phyloP scores from a whole-genome alignment of 1,139 yeast genomes.

The Hyphopichia burtonii region DNA sequence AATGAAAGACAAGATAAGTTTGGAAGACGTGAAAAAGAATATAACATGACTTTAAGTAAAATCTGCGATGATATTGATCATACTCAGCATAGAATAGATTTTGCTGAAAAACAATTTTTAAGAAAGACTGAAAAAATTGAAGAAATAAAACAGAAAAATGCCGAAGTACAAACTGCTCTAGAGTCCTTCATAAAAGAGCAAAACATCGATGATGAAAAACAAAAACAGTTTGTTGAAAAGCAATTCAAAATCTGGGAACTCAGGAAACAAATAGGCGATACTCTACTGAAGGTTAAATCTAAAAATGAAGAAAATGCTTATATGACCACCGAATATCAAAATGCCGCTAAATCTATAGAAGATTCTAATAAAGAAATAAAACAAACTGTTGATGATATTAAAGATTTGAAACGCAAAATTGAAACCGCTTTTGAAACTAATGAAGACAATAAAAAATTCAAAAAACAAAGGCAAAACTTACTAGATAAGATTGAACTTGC shows the following conservation, averaged over 20 bases:
- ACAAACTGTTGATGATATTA: constrained; percentile 23
- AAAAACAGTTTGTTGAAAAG: constrained; percentile 19
- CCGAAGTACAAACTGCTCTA: constrained; percentile 18
- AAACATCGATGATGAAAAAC: constrained; percentile 15
- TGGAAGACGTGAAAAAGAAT: constrained; percentile 35
- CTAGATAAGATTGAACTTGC: constrained; percentile 24
- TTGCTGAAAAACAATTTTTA: constrained; percentile 39
- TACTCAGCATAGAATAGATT: constrained; percentile 36
- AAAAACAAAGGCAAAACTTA: constrained; percentile 20
- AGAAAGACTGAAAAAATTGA: constrained; percentile 35
- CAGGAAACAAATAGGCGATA: constrained; percentile 37
- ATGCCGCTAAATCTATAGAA: constrained; percentile 54
- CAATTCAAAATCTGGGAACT: constrained; percentile 40
- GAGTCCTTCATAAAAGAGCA: constrained; percentile 16
- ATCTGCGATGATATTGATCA: constrained; percentile 38
- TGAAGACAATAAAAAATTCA: constrained; percentile 21
- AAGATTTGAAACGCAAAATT: constrained; percentile 20
- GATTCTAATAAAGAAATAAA: constrained; percentile 49
- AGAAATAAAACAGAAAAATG: constrained; percentile 18
- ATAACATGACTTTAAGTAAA: constrained; percentile 25
- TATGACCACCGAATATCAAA: constrained; percentile 62
- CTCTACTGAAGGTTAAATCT: constrained; percentile 35
- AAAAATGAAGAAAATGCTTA: constrained; percentile 58
- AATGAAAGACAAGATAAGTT: constrained; percentile 20
- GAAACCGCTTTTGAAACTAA: constrained; percentile 22